Base-by-base conservation (phyloP, 2,329 filamentous ascomycete genomes). In the Claviceps sp. region DNA sequence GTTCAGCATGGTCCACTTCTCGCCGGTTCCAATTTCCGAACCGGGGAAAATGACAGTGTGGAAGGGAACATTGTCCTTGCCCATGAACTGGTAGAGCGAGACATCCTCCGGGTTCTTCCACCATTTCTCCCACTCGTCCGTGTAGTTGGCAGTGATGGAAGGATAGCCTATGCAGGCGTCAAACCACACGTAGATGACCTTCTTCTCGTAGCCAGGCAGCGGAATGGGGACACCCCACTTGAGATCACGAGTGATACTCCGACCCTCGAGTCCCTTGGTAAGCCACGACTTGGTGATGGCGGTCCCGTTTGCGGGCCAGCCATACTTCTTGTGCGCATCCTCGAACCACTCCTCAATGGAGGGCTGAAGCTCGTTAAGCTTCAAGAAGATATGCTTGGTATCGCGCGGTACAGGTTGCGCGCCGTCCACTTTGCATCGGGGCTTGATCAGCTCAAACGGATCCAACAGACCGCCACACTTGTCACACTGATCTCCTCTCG, bases 101-200 rank as follows among this genome's bases (percentile, higher is more conserved):
- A 96, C 89, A 38, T 95, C 77, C 45, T 95, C 84, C 0, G 89
- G 88, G 66, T 94, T 85, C 64, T 85, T 83, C 90, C 90, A 96
- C 90, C 90, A 96, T 63, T 87, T 78, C 72, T 95, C 83, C 90
- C 90, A 96, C 56, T 94, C 77, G 51, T 80, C 74, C 5, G 89
- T 95, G 67, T 95, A 95, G 60, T 82, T 89, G 57, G 87, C 88
- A 1, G 90, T 95, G 59, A 96, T 96, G 1, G 89, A 95, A n/a
- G 89, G 84, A 65, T 96, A 96, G 19, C 90, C 90, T 62, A 95
- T 93, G 68, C 87, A 93, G 51, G 88, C 88, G 65, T 95, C 88
- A 64, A 96, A 89, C 89, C 85, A 87, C 55, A 95, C 89, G 63
- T 96, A 96, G 58, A 96, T 82, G 56, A 95, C 91, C 73, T 81